These are phyloP conservation scores for Aspergillus kassunensis DNA, from an alignment of 495 filamentous ascomycete genomes.

Conservation along the genomic window DNA sequence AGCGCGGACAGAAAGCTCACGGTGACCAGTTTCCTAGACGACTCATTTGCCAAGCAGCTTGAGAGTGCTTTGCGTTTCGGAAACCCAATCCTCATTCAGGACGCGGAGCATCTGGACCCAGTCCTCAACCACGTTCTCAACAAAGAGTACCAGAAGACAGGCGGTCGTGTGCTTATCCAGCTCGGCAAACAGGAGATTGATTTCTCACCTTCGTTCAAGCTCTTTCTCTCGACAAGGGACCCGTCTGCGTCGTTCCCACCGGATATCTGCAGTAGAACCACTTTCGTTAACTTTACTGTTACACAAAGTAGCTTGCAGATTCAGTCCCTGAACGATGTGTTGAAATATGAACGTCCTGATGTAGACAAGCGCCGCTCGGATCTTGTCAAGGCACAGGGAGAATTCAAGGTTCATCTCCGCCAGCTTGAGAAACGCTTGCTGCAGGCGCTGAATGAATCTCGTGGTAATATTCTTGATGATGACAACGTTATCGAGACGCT, in stretches of 20 bases:
- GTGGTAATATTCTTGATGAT: slow-evolving; percentile 96
- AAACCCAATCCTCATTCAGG: slow-evolving; percentile 97
- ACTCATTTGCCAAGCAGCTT: slow-evolving; percentile 95
- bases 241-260: slow-evolving; percentile 96
- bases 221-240: slow-evolving; percentile 93
- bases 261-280: slow-evolving; percentile 96
- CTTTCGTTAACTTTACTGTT: slow-evolving; percentile 98
- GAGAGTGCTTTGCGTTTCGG: slow-evolving; percentile 96
- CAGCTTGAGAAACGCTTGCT: slow-evolving; percentile 94
- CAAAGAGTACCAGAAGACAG: slow-evolving; percentile 99
- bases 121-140: slow-evolving; percentile 98
- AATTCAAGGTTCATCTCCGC: slow-evolving; percentile 95
- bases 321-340: slow-evolving; percentile 91
- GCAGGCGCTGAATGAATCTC: slow-evolving; percentile 93
- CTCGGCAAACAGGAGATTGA: slow-evolving; percentile 99
- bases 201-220: slow-evolving; percentile 94
- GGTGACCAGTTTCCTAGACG: slow-evolving; percentile 96
- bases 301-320: slow-evolving; percentile 98
- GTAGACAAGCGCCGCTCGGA: slow-evolving; percentile 96
- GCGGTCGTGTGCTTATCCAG: slow-evolving; percentile 95
- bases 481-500: slow-evolving; percentile 97
- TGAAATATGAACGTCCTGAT: slow-evolving; percentile 95
- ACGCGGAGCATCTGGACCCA: slow-evolving; percentile 94
- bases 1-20: slow-evolving; percentile 90
- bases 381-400: slow-evolving; percentile 95